Percentiles rank a stretch among this genome's conserved stretches.
phyloP scores from a whole-genome alignment of 805 yeast genomes.

The Yarrowia hollandica region DNA sequence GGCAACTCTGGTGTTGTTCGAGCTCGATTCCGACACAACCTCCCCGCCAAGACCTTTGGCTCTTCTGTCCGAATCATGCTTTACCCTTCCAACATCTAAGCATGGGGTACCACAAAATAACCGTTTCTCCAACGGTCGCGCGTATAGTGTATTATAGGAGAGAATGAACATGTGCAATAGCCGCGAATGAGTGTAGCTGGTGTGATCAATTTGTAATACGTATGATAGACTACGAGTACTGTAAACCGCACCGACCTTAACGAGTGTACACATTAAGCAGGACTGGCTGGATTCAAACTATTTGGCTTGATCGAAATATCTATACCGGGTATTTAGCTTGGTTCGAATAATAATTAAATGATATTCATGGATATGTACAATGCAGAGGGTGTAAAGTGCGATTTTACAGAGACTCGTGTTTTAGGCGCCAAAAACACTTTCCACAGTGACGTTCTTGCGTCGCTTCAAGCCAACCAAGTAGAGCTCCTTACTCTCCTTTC shows the following conservation, averaged over 20 bases:
- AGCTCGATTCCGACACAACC: slow-evolving; percentile 98
- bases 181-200: background rate
- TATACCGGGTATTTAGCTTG: too few relatives aligned
- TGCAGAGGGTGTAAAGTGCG: too few relatives aligned
- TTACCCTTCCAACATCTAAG: slow-evolving; percentile 99
- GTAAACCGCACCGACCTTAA: too few relatives aligned
- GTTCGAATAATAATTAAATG: too few relatives aligned
- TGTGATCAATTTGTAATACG: too few relatives aligned
- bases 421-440: slow-evolving; percentile 30
- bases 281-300: too few relatives aligned
- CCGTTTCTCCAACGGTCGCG: slow-evolving; percentile 30
- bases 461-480: slow-evolving; percentile 72
- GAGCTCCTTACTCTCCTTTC: slow-evolving; percentile 77
- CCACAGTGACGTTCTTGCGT: slow-evolving; percentile 37
- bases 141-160: slow-evolving; percentile 28
- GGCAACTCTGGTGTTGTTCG: slow-evolving; percentile 98
- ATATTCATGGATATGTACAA: background rate
- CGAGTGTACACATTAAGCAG: too few relatives aligned
- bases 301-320: too few relatives aligned
- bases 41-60: slow-evolving; percentile 99
- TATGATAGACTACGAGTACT: too few relatives aligned
- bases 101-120: slow-evolving; percentile 26
- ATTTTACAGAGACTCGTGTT: too few relatives aligned
- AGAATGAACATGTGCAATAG: slow-evolving; percentile 27
- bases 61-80: slow-evolving; percentile 99